A percentile compares a stretch with the other conserved stretches of the same genome.
These are phyloP conservation scores for Rhododendron kiyosumense DNA, from an alignment of 148 eudicot species.

Conservation along the genomic window DNA sequence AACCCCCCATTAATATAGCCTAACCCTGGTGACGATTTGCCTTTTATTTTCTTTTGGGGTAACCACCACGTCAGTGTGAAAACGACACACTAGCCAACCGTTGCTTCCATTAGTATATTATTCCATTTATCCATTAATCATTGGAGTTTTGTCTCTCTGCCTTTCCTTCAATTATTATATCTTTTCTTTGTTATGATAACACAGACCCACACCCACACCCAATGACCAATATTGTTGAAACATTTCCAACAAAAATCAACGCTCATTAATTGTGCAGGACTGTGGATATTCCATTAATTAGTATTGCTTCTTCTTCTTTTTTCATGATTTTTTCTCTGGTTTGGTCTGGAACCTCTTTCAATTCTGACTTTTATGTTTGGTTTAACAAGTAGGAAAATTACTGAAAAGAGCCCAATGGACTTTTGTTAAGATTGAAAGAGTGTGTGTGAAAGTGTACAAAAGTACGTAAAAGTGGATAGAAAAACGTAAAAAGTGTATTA, in stretches of 20 bases:
- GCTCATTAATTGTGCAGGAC: not conserved
- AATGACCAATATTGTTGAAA: not conserved
- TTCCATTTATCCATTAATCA: conserved; percentile 3
- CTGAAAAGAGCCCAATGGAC: no score
- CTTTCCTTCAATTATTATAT: not conserved
- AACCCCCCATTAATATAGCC: no score
- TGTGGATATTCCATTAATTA: not conserved
- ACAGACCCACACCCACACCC: conserved; percentile 10
- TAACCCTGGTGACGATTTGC: no score
- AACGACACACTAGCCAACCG: conserved; percentile 35
- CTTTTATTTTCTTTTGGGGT: not conserved
- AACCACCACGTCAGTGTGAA: conserved; percentile 23
- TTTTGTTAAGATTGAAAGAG: no score
- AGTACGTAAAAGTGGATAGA: no score
- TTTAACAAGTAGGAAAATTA: not conserved
- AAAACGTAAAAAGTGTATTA: no score
- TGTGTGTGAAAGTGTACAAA: no score
- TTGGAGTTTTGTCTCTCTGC: not conserved
- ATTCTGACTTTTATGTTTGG: not conserved
- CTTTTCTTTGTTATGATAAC: not conserved
- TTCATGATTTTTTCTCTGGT: not conserved
- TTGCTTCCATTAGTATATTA: conserved; percentile 13
- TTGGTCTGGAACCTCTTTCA: not conserved
- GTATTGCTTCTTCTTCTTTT: not conserved
- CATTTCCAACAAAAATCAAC: not conserved